Percentiles rank a stretch among this genome's conserved stretches.
phyloP scores from a whole-genome alignment of 2,329 filamentous ascomycete genomes.

The Phialocephala sp. region DNA sequence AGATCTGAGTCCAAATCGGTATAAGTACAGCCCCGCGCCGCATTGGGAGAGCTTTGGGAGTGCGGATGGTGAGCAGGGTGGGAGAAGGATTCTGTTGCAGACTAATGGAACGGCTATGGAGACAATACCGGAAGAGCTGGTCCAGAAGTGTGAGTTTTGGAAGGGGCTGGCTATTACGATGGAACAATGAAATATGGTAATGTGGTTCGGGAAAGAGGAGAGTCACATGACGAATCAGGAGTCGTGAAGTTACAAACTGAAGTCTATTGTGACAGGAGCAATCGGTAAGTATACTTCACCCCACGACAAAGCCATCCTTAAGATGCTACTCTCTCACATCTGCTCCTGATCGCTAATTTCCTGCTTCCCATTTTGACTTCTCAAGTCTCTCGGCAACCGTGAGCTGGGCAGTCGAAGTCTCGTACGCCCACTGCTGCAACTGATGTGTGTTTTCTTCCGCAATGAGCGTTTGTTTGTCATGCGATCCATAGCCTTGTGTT shows the following conservation, averaged over 20 bases:
- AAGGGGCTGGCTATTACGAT: slow-evolving; percentile 30
- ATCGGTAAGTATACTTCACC: background rate
- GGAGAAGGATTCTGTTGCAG: slow-evolving; percentile 37
- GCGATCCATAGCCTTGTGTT: background rate
- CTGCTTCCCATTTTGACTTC: background rate
- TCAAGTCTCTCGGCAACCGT: background rate
- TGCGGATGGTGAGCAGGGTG: slow-evolving; percentile 16
- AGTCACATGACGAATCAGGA: background rate
- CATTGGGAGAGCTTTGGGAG: slow-evolving; percentile 38
- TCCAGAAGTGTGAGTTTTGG: slow-evolving; percentile 39
- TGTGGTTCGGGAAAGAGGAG: background rate
- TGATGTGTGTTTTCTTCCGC: background rate
- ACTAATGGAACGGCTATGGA: slow-evolving; percentile 40
- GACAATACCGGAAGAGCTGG: slow-evolving; percentile 32
- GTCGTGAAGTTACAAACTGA: background rate
- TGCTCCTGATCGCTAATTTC: background rate
- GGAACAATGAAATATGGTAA: slow-evolving; percentile 12
- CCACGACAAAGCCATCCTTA: background rate
- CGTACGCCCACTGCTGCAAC: background rate
- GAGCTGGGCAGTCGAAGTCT: background rate
- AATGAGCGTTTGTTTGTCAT: background rate
- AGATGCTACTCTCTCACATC: background rate
- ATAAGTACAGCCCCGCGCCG: slow-evolving; percentile 40
- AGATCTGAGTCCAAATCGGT: slow-evolving; percentile 47
- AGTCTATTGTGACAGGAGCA: background rate